Evolutionary conservation across 2,329 filamentous ascomycete species (phyloP).

Genomic region (Dothistroma septosporum): DNA sequence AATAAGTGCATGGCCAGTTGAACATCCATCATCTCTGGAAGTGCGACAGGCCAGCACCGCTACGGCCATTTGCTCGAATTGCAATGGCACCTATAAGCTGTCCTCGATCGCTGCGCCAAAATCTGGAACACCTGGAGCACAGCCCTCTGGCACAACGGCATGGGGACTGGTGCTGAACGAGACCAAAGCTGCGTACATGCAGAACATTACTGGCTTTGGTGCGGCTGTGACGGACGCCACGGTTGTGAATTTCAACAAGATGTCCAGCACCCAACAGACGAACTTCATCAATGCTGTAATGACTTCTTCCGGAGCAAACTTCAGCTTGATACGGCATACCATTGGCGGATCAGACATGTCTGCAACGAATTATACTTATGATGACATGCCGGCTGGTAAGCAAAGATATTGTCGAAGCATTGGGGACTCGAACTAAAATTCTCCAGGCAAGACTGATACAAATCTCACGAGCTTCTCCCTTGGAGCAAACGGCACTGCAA

Average conservation of each 20-base stretch:
- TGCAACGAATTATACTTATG: conserved; percentile 21
- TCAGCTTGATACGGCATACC: conserved; percentile 21
- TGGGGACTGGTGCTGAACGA: conserved; percentile 25
- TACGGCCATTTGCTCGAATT: conserved; percentile 17
- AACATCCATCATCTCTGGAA: background rate
- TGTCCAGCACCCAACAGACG: conserved; percentile 11
- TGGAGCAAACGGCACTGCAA: conserved; percentile 17
- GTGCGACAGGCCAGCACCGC: conserved; percentile 9
- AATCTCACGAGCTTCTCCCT: conserved; percentile 17
- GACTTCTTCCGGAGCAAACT: conserved; percentile 18
- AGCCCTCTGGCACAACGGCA: conserved; percentile 4
- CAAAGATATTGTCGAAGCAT: background rate
- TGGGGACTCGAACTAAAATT: background rate
- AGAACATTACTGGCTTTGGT: conserved; percentile 20
- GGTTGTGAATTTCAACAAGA: conserved; percentile 15
- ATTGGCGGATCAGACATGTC: conserved; percentile 20
- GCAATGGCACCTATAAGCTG: conserved; percentile 18
- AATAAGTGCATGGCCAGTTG: background rate
- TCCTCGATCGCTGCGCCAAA: conserved; percentile 13
- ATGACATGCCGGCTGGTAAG: conserved; percentile 9
- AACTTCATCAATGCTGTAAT: conserved; percentile 15
- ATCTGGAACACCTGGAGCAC: conserved; percentile 3
- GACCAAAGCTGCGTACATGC: conserved; percentile 18
- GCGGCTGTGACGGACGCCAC: conserved; percentile 23
- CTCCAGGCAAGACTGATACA: conserved; percentile 9